A percentile compares a stretch with the other conserved stretches of the same genome.
Conservation (phyloP, 768 basidiomycete species). For the Suillus clintonianus region DNA sequence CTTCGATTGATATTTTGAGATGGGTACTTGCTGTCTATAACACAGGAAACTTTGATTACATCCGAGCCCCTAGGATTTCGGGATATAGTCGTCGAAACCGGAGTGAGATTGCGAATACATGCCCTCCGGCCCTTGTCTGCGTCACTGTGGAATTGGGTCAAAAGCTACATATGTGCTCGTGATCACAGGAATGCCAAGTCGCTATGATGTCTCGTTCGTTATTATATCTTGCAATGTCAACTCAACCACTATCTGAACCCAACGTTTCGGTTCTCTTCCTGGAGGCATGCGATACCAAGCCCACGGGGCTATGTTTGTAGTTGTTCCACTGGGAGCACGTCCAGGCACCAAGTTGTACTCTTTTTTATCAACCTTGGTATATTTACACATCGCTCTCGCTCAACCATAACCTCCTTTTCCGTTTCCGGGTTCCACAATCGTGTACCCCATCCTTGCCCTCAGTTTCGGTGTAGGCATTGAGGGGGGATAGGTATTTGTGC, state of each 20-base stretch:
- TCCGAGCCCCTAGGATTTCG: neutral
- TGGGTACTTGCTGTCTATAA: neutral
- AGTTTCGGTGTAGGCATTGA: neutral
- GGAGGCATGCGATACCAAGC: neutral
- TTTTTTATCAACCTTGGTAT: neutral
- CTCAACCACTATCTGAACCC: neutral
- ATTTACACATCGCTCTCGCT: neutral
- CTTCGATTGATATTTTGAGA: neutral
- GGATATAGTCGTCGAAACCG: too few relatives aligned
- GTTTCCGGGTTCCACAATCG: neutral
- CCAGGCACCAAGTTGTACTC: neutral
- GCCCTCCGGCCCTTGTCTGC: neutral
- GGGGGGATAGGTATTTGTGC: neutral
- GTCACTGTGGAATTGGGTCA: neutral
- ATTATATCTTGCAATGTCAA: neutral
- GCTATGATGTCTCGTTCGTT: neutral
- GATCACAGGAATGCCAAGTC: neutral
- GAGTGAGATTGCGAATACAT: too few relatives aligned
- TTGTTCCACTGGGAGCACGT: neutral
- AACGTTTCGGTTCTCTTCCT: neutral
- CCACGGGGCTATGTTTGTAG: neutral
- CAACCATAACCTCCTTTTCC: neutral
- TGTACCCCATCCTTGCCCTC: neutral
- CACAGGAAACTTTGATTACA: neutral
- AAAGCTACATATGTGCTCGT: neutral